These are phyloP conservation scores for Cyberlindnera maritima DNA, from an alignment of 805 yeast genomes.

Conservation along the genomic window DNA sequence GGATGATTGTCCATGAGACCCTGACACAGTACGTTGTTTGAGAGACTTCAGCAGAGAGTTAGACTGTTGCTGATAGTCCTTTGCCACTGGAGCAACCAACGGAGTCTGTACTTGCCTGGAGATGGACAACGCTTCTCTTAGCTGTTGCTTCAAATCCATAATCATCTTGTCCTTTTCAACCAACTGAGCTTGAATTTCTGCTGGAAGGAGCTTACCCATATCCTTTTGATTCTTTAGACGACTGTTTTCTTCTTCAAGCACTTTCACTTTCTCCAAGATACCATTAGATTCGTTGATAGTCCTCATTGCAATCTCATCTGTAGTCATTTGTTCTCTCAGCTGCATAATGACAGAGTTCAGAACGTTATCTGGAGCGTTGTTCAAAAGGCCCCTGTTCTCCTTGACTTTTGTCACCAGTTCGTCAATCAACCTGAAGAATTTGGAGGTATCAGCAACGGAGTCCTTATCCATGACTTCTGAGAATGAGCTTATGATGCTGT, in stretches of 20 bases:
- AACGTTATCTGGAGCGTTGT: conserved; percentile 45
- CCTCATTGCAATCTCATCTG: conserved; percentile 73
- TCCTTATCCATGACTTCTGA: conserved; percentile 44
- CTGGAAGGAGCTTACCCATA: conserved; percentile 17
- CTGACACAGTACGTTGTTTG: conserved; percentile 4
- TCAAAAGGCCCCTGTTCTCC: conserved; percentile 32
- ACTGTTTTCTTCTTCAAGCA: conserved; percentile 31
- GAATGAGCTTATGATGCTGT: conserved; percentile 56
- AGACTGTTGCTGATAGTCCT: conserved; percentile 7
- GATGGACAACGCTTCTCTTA: neutral
- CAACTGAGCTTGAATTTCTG: conserved; percentile 50
- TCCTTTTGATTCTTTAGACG: conserved; percentile 16
- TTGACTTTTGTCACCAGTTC: conserved; percentile 39
- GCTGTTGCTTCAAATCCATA: conserved; percentile 2
- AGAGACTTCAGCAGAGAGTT: conserved; percentile 6
- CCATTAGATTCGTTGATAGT: conserved; percentile 53
- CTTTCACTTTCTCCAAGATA: conserved; percentile 38
- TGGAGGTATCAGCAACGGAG: conserved; percentile 40
- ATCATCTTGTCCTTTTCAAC: conserved; percentile 46
- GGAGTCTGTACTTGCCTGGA: neutral
- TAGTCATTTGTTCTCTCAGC: conserved; percentile 58
- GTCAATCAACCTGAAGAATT: conserved; percentile 53
- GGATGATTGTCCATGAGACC: neutral
- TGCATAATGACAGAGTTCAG: conserved; percentile 65
- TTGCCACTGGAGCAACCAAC: neutral